Evolutionary conservation across 2,329 filamentous ascomycete genomes (phyloP).

Genomic region (Neofusicoccum parvum): DNA sequence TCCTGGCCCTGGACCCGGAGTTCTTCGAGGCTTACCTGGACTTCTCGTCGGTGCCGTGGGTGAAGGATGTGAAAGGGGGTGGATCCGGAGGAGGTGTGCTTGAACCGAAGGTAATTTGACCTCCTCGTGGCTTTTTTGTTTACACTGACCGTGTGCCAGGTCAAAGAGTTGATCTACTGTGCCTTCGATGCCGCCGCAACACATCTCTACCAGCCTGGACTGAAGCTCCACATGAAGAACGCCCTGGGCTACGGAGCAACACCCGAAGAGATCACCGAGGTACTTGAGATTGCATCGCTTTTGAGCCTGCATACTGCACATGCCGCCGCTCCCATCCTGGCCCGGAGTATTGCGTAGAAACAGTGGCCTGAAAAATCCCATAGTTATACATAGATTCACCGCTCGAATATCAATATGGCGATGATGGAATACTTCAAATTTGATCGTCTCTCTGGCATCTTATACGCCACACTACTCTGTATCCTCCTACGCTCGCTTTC

Average conservation of each 20-base stretch:
- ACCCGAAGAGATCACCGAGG: conserved; percentile 52
- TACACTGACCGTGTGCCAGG: conserved; percentile 13
- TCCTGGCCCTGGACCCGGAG: conserved; percentile 48
- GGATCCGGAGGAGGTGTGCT: conserved; percentile 35
- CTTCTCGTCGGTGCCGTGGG: conserved; percentile 49
- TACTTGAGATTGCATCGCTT: conserved; percentile 48
- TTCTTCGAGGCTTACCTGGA: conserved; percentile 53
- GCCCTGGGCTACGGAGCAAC: conserved; percentile 50
- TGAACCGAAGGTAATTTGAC: conserved; percentile 44
- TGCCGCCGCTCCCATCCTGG: conserved; percentile 30
- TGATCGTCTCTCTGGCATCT: too few species aligned
- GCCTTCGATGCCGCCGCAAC: conserved; percentile 53
- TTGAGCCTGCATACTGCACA: conserved; percentile 36
- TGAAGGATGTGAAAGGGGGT: conserved; percentile 27
- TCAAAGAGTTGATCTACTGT: conserved; percentile 52
- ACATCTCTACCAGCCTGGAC: conserved; percentile 50
- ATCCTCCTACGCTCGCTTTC: neutral
- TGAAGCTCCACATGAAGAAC: conserved; percentile 54
- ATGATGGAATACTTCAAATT: too few species aligned
- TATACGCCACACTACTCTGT: too few species aligned
- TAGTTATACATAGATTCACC: too few species aligned
- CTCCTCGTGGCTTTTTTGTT: neutral
- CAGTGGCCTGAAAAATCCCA: too few species aligned
- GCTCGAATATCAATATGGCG: too few species aligned
- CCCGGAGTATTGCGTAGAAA: neutral